phyloP scores from a whole-genome alignment of 139 green algal genomes.

The Eudorina sp. region DNA sequence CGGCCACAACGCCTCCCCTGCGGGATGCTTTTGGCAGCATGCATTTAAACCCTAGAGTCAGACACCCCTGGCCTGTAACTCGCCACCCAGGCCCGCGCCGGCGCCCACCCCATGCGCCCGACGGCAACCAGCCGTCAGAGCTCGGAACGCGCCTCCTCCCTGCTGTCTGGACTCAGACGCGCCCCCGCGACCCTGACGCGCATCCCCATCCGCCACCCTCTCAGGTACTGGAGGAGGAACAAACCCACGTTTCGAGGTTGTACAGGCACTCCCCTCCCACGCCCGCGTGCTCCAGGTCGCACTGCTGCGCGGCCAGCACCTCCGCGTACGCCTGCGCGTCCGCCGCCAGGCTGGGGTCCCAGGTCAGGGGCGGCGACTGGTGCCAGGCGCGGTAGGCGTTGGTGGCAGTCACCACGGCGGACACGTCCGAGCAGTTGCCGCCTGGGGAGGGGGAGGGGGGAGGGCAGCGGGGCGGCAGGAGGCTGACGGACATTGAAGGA shows the following conservation, averaged over 20 bases:
- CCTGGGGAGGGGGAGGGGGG: background rate
- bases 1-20: no score
- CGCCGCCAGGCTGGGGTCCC: background rate
- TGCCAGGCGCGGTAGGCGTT: conserved; percentile 9
- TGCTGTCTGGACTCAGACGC: no score
- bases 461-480: background rate
- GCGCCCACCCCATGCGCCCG: no score
- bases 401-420: background rate
- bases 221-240: background rate
- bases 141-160: no score
- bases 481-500: background rate
- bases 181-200: no score
- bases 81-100: no score
- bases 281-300: conserved; percentile 3
- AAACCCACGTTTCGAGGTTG: background rate
- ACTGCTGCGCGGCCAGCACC: conserved; percentile 11
- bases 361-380: background rate
- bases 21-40: no score
- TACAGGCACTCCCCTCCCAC: background rate
- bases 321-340: background rate
- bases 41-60: no score
- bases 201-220: no score
- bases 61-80: no score
- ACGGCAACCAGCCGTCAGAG: no score
- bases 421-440: conserved; percentile 11